Evolutionary conservation across 495 filamentous ascomycete genomes (phyloP).

Genomic region (Neurospora sp.): DNA sequence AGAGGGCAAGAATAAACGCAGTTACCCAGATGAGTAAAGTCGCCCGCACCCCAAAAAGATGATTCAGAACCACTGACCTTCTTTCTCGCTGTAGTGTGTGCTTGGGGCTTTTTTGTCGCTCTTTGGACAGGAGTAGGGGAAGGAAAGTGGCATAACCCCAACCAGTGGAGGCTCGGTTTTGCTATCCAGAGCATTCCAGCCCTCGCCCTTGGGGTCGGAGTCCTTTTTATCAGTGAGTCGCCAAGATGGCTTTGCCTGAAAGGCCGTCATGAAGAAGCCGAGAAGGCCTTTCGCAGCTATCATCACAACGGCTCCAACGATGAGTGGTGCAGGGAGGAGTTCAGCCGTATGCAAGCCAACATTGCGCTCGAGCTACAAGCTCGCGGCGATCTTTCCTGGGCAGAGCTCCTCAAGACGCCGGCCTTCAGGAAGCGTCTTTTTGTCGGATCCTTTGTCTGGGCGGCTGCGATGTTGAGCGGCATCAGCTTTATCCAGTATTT

Average conservation of each 20-base stretch:
- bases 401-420: constrained; percentile 32
- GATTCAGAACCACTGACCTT: background rate
- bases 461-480: constrained; percentile 43
- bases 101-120: constrained; percentile 41
- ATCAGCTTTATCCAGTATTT: constrained; percentile 46
- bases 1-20: constrained; percentile 38
- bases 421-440: constrained; percentile 39
- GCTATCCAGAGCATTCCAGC: constrained; percentile 43
- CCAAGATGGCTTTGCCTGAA: constrained; percentile 49
- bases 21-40: constrained; percentile 24
- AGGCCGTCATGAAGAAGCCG: constrained; percentile 35
- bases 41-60: background rate
- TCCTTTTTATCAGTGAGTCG: constrained; percentile 45
- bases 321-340: constrained; percentile 35
- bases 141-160: constrained; percentile 22
- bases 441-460: constrained; percentile 43
- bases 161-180: constrained; percentile 47
- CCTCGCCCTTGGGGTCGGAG: constrained; percentile 36
- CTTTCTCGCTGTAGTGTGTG: constrained; percentile 34
- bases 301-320: constrained; percentile 38
- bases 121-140: constrained; percentile 35
- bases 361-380: constrained; percentile 30
- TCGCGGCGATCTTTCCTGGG: constrained; percentile 31
- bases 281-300: constrained; percentile 30
- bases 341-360: constrained; percentile 34